phyloP scores from a whole-genome alignment of 768 basidiomycete genomes.

The Calocybe gangraenosa region DNA sequence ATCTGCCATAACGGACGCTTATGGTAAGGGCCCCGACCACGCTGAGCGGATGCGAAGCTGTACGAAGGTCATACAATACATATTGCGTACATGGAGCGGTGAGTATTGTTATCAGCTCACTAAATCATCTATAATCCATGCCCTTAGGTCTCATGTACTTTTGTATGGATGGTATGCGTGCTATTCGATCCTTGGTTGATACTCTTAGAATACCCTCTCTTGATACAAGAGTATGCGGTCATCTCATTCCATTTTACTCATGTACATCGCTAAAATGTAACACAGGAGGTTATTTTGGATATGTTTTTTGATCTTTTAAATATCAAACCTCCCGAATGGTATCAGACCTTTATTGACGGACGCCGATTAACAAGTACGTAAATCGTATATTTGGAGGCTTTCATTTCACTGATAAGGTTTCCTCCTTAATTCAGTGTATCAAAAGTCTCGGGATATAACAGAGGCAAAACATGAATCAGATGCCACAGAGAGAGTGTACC shows the following conservation, averaged over 20 bases:
- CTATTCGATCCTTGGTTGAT: slow-evolving; percentile 80
- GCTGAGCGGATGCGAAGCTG: slow-evolving; percentile 77
- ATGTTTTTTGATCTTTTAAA: slow-evolving; percentile 93
- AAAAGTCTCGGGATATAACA: slow-evolving; percentile 42
- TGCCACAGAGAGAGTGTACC: slow-evolving; percentile 41
- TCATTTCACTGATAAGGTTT: not conserved
- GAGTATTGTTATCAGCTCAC: slow-evolving; percentile 21
- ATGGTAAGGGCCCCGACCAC: slow-evolving; percentile 77
- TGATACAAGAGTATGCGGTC: slow-evolving; percentile 66
- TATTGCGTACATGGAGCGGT: slow-evolving; percentile 96
- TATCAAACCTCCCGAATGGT: slow-evolving; percentile 91
- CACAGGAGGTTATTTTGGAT: slow-evolving; percentile 86
- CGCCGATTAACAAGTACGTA: slow-evolving; percentile 78
- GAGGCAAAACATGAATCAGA: slow-evolving; percentile 30
- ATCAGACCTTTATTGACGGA: slow-evolving; percentile 87
- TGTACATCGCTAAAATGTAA: not conserved
- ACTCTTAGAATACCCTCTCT: slow-evolving; percentile 86
- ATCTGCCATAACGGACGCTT: slow-evolving; percentile 88
- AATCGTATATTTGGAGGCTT: not conserved
- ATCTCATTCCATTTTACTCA: not conserved
- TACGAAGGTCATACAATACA: slow-evolving; percentile 71
- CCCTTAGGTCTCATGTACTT: slow-evolving; percentile 80
- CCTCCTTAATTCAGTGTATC: slow-evolving; percentile 50
- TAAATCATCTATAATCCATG: not conserved
- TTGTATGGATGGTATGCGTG: slow-evolving; percentile 84